Evolutionary conservation across 2,329 filamentous ascomycete species (phyloP).

Genomic region (Penicillium brasilianum): DNA sequence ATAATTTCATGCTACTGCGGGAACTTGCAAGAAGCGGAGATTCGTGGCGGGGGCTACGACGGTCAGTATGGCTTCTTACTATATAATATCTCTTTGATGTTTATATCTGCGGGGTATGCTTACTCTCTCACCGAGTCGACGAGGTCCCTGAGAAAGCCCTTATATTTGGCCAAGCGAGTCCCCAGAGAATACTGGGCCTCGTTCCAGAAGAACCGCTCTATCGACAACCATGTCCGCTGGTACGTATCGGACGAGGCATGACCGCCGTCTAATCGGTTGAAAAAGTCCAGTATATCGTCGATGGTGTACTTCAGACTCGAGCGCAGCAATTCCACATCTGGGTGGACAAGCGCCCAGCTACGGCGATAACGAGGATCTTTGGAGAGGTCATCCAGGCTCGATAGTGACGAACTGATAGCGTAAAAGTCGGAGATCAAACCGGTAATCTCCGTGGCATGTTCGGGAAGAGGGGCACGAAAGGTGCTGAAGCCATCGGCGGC

Average conservation of each 20-base stretch:
- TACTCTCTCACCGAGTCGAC: conserved; percentile 55
- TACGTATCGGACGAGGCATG: conserved; percentile 43
- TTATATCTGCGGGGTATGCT: conserved; percentile 21
- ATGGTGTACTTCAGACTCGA: conserved; percentile 58
- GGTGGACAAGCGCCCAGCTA: conserved; percentile 47
- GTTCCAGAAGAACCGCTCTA: conserved; percentile 52
- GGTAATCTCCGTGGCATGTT: conserved; percentile 59
- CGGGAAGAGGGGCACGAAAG: conserved; percentile 58
- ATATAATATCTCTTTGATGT: not conserved
- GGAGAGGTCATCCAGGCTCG: conserved; percentile 53
- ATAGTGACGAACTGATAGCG: conserved; percentile 58
- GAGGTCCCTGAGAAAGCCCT: conserved; percentile 54
- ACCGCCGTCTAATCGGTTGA: conserved; percentile 46
- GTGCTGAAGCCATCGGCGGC: conserved; percentile 56
- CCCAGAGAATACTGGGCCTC: conserved; percentile 55
- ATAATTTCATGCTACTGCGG: conserved; percentile 31
- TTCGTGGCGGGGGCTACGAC: conserved; percentile 36
- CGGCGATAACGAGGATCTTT: conserved; percentile 46
- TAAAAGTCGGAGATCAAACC: conserved; percentile 60
- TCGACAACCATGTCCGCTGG: conserved; percentile 57
- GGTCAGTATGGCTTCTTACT: conserved; percentile 3
- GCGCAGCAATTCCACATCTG: conserved; percentile 56
- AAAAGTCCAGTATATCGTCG: conserved; percentile 55
- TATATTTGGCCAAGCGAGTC: conserved; percentile 57
- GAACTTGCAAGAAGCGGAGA: conserved; percentile 32